Conservation (phyloP, 1,139 yeast species). For the Debaryomyces singareniensis region DNA sequence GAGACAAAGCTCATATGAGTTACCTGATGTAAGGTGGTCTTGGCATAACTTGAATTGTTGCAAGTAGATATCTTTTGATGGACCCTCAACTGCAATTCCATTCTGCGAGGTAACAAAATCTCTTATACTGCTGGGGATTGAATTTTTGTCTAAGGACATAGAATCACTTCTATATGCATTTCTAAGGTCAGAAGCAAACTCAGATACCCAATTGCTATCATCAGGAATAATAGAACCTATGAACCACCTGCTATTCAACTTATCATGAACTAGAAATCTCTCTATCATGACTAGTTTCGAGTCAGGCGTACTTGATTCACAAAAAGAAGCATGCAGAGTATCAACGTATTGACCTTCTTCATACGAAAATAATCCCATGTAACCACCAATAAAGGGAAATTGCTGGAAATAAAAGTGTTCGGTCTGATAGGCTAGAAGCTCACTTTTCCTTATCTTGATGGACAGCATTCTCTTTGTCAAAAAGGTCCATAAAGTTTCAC, state of each 20-base stretch:
- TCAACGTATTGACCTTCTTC: conserved; percentile 64
- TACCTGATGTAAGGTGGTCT: conserved; percentile 67
- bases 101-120: conserved; percentile 17
- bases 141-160: conserved; percentile 11
- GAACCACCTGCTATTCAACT: conserved; percentile 41
- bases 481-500: conserved; percentile 17
- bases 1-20: conserved; percentile 89
- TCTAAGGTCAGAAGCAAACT: conserved; percentile 8
- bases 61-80: conserved; percentile 50
- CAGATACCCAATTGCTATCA: conserved; percentile 29
- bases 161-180: conserved; percentile 3
- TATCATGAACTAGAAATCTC: conserved; percentile 54
- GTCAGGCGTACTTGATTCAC: conserved; percentile 49
- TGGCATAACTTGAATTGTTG: conserved; percentile 61
- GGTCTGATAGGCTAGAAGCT: conserved; percentile 10
- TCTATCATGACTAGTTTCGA: conserved; percentile 70
- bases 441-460: conserved; percentile 15
- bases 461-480: conserved; percentile 18
- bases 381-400: conserved; percentile 84
- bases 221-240: conserved; percentile 46
- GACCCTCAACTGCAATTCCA: conserved; percentile 39
- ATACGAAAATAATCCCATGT: conserved; percentile 77
- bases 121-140: conserved; percentile 22
- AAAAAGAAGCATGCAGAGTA: conserved; percentile 23
- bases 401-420: conserved; percentile 13